Percentiles rank a stretch among this genome's conserved stretches.
Conservation (phyloP, 148 eudicot species). For the Pouteria glomerata region DNA sequence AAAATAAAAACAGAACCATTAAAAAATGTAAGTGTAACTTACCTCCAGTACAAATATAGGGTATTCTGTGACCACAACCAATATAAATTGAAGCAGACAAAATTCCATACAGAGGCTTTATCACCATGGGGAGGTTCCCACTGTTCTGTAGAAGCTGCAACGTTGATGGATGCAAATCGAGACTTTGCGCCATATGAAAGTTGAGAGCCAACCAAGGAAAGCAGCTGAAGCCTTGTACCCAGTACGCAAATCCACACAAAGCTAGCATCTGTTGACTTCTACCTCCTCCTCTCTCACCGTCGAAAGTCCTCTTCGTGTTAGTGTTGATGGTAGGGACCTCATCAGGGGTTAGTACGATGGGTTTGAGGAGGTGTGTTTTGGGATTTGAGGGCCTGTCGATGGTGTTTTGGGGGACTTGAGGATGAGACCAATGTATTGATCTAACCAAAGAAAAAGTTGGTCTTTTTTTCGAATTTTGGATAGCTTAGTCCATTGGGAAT, state of each 20-base stretch:
- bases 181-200: slow-evolving; percentile 78
- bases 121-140: slow-evolving; percentile 82
- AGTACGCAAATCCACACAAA: slow-evolving; percentile 88
- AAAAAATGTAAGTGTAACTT: not conserved
- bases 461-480: slow-evolving; percentile 3
- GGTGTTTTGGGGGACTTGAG: slow-evolving; percentile 16
- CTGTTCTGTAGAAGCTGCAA: slow-evolving; percentile 73
- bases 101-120: slow-evolving; percentile 85
- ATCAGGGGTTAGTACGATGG: not conserved
- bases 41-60: slow-evolving; percentile 94
- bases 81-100: slow-evolving; percentile 78
- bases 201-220: slow-evolving; percentile 91
- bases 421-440: slow-evolving; percentile 8
- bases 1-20: no score
- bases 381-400: slow-evolving; percentile 6
- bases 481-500: not conserved
- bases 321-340: slow-evolving; percentile 10
- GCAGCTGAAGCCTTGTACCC: slow-evolving; percentile 90
- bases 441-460: slow-evolving; percentile 4
- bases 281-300: slow-evolving; percentile 23
- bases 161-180: slow-evolving; percentile 65
- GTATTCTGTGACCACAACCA: slow-evolving; percentile 75
- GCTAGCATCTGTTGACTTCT: slow-evolving; percentile 43
- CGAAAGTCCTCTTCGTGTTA: no score
- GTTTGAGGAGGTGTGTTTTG: slow-evolving; percentile 14